A percentile compares a stretch with the other conserved stretches of the same genome.
These are phyloP conservation scores for Lepiota brunneoincarnata DNA, from an alignment of 768 basidiomycete species.

Conservation along the genomic window DNA sequence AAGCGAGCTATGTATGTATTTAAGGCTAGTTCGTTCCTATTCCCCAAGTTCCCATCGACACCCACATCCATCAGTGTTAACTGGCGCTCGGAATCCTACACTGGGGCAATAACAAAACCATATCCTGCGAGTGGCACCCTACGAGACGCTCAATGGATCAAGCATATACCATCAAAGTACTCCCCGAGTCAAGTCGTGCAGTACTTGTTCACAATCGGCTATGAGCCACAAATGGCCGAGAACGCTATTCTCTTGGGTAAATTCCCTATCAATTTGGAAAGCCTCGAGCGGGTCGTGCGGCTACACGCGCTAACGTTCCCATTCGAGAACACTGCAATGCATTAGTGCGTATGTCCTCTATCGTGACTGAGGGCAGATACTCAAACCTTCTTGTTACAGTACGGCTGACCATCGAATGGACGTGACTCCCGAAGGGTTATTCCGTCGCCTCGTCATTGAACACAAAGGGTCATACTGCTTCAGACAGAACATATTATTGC, in stretches of 20 bases:
- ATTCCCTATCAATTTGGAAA: constrained; percentile 26
- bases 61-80: no score
- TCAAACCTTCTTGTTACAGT: constrained; percentile 10
- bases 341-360: constrained; percentile 29
- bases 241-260: constrained; percentile 15
- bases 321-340: constrained; percentile 36
- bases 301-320: constrained; percentile 31
- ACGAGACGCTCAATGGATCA: constrained; percentile 21
- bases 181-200: constrained; percentile 18
- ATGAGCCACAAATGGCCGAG: constrained; percentile 14
- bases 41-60: no score
- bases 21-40: no score
- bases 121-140: constrained; percentile 14
- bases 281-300: constrained; percentile 22
- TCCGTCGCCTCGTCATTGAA: constrained; percentile 20
- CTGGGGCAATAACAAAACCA: not conserved
- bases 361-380: not conserved
- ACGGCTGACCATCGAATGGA: constrained; percentile 24
- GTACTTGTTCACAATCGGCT: constrained; percentile 25
- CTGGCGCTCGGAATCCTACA: no score
- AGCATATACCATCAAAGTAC: constrained; percentile 20
- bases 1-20: no score
- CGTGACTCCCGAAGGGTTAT: constrained; percentile 21
- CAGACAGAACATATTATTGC: constrained; percentile 24
- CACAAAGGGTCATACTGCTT: constrained; percentile 27